phyloP scores from a whole-genome alignment of 768 basidiomycete genomes.

The Russula olivacea region DNA sequence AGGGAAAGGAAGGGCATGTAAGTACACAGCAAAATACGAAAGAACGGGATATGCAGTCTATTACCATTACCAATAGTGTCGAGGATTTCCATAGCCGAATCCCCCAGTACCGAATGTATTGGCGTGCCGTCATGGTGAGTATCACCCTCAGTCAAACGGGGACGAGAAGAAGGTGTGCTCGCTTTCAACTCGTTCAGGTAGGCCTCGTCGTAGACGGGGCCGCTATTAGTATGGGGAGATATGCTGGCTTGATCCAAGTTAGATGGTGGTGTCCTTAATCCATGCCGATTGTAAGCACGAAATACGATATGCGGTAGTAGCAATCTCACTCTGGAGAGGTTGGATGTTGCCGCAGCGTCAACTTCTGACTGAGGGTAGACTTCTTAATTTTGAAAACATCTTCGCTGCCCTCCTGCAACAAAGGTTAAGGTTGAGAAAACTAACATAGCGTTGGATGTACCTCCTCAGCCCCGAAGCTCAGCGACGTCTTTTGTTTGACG shows the following conservation, averaged over 20 bases:
- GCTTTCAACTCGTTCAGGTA: slow-evolving; percentile 77
- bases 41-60: background rate
- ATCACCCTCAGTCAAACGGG: slow-evolving; percentile 34
- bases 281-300: slow-evolving; percentile 1
- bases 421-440: slow-evolving; percentile 3
- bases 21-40: slow-evolving; percentile 29
- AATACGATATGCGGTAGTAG: background rate
- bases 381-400: slow-evolving; percentile 78
- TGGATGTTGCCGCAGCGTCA: slow-evolving; percentile 51
- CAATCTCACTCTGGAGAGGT: slow-evolving; percentile 29
- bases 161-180: slow-evolving; percentile 57
- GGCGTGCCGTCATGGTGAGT: slow-evolving; percentile 47
- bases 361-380: slow-evolving; percentile 64
- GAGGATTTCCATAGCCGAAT: slow-evolving; percentile 1
- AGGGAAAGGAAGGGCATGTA: background rate
- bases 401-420: slow-evolving; percentile 48
- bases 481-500: slow-evolving; percentile 54
- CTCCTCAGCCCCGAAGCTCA: slow-evolving; percentile 75
- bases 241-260: slow-evolving; percentile 14
- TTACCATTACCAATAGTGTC: slow-evolving; percentile 18
- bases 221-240: slow-evolving; percentile 37
- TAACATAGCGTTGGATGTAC: slow-evolving; percentile 34
- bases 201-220: slow-evolving; percentile 64
- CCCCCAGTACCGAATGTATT: slow-evolving; percentile 34
- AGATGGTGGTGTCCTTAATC: background rate